Conservation (phyloP, 108 stramenopile genomes). For the Nannochloropsis oceanica region DNA sequence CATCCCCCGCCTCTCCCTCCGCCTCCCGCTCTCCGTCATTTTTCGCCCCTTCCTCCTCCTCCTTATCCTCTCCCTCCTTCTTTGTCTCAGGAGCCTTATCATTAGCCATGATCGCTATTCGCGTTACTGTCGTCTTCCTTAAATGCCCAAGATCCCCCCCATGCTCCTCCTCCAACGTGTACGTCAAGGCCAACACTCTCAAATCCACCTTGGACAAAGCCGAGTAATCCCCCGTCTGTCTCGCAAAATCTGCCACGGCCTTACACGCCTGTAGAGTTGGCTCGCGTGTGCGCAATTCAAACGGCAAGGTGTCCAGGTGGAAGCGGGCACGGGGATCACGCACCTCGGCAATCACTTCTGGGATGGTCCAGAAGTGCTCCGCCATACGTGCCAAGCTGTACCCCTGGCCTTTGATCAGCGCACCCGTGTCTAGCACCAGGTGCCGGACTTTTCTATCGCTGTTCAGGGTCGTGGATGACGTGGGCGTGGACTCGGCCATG, state of each 20-base stretch:
- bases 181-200: conserved; percentile 69
- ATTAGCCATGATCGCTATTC: not conserved
- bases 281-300: conserved; percentile 23
- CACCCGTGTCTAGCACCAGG: conserved; percentile 28
- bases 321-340: conserved; percentile 30
- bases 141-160: conserved; percentile 1
- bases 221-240: conserved; percentile 81
- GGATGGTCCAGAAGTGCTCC: conserved; percentile 31
- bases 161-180: conserved; percentile 57
- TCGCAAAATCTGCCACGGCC: conserved; percentile 55
- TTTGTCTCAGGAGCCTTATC: not conserved
- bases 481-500: no score
- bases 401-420: conserved; percentile 30
- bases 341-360: conserved; percentile 26
- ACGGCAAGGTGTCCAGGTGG: conserved; percentile 28
- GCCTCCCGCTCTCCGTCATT: conserved; percentile 25
- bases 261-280: not conserved
- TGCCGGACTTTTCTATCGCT: not conserved
- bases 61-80: conserved; percentile 18
- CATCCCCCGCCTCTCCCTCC: conserved; percentile 14
- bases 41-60: conserved; percentile 2
- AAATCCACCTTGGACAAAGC: conserved; percentile 64
- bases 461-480: no score
- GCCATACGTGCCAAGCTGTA: conserved; percentile 20
- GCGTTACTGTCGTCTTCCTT: not conserved